Evolutionary conservation across 176 grass and related monocot species (phyloP), one percentile per base, ranked within the genome.

Genomic region (Eragrostis nindensis): DNA sequence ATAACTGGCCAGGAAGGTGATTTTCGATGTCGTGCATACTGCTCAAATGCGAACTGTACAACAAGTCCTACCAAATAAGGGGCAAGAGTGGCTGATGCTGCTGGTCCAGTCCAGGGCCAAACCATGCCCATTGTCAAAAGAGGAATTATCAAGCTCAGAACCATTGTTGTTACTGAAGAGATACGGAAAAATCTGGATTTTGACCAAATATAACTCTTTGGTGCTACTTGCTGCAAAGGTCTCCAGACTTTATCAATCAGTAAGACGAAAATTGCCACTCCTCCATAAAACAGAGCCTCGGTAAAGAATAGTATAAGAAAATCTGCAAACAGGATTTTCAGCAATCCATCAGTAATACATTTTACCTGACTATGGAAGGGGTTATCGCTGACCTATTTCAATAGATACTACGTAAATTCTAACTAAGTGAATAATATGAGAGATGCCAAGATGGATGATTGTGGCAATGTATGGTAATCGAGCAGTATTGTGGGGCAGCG

Each of bases 251-350:
- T 88, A 84, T 99, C 92, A 79, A 93, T 88, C 70, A 99, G 79
- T 21, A 99, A 60, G 71, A 95, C 84, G 84, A 99, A 99, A 66
- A 95, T 91, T 41, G 83, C 90, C 43, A 93, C 90, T 73, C 96
- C 96, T 60, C 76, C 79, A 13, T 95, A 99, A 63, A 99, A 99
- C 63, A 99, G 83, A 66, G 96, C 96, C 90, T 99, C 96, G 0
- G 92, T 99, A 75, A 99, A 99, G 91, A 99, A 95, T 56, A 99
- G 57, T 91, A 99, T 99, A 63, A 99, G 96, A 65, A 99, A 99
- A 87, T 99, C 96, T 99, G 92, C 69, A 86, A 61, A 53, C 4
- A 77, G 32, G 24, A 77, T 27, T 61, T 61, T 61, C 57, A 61
- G 66, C 10, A 86, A 69, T 60, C 11, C 56, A 71, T 86, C 72